Percentiles rank a stretch among this genome's conserved stretches.
Evolutionary conservation across 192 early-diverging fungal genomes (phyloP).

Genomic region (Linnemannia schmuckeri): DNA sequence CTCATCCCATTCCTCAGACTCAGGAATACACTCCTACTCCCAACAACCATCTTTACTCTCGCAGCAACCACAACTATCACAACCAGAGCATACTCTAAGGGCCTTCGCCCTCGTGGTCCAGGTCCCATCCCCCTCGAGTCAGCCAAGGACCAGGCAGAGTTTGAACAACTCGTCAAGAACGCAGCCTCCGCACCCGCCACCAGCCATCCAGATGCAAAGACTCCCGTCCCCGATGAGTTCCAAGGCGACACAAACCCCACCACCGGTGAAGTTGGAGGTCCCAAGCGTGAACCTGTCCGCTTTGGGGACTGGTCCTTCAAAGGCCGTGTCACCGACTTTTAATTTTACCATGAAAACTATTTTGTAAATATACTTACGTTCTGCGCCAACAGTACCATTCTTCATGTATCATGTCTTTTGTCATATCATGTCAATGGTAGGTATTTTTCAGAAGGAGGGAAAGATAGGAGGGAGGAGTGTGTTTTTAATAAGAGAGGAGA

Average conservation of each 20-base stretch:
- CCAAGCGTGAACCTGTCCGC: conserved; percentile 84
- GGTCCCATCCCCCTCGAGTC: conserved; percentile 80
- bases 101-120: conserved; percentile 55
- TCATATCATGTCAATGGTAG: neutral
- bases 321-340: conserved; percentile 74
- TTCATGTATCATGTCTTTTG: neutral
- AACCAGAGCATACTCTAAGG: conserved; percentile 14
- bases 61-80: neutral
- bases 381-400: neutral
- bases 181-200: conserved; percentile 32
- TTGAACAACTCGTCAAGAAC: conserved; percentile 75
- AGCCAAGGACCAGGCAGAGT: conserved; percentile 76
- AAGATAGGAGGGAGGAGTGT: neutral
- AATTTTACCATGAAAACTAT: neutral
- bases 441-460: neutral
- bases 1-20: neutral
- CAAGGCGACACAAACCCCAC: conserved; percentile 81
- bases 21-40: neutral
- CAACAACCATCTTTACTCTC: neutral
- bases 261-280: conserved; percentile 85
- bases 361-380: neutral
- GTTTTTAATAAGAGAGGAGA: too few species aligned
- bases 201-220: conserved; percentile 65
- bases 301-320: conserved; percentile 87
- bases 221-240: conserved; percentile 67